Conservation (phyloP, 164 flowering plant species). For the Umbellularia californica region DNA sequence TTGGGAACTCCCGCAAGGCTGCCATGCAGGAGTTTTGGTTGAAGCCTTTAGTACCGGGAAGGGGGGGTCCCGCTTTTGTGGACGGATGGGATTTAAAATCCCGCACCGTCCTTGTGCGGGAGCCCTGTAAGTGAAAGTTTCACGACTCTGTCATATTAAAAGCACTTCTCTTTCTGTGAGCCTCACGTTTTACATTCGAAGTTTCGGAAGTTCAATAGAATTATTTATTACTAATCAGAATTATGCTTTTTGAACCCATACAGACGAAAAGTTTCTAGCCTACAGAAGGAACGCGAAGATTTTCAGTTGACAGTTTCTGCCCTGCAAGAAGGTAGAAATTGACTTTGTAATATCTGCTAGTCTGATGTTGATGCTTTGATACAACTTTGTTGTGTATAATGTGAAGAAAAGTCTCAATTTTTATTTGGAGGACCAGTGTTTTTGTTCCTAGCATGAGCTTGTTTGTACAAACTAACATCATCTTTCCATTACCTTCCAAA, state of each 20-base stretch:
- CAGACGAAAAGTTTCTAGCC: conserved; percentile 78
- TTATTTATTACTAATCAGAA: background rate
- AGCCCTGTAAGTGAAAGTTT: too few species aligned
- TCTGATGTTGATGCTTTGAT: background rate
- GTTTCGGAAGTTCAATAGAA: background rate
- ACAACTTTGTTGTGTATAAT: background rate
- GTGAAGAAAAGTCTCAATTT: background rate
- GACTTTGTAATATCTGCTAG: background rate
- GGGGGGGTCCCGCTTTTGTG: too few species aligned
- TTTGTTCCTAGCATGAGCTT: background rate
- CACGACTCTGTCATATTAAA: too few species aligned
- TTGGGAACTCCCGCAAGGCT: background rate
- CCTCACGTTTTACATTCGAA: background rate
- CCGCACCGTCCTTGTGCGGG: too few species aligned
- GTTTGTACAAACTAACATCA: background rate
- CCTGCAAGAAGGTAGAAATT: conserved; percentile 71
- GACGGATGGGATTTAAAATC: too few species aligned
- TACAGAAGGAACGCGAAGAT: conserved; percentile 83
- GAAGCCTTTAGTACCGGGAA: too few species aligned
- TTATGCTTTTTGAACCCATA: conserved; percentile 7
- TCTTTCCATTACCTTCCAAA: background rate
- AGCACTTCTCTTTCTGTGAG: background rate
- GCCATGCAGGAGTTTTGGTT: too few species aligned
- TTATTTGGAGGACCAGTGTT: background rate
- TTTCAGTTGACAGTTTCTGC: conserved; percentile 76